A percentile compares a stretch with the other conserved stretches of the same genome.
Conservation (phyloP, 108 stramenopile genomes). For the Nitzschia sp. region DNA sequence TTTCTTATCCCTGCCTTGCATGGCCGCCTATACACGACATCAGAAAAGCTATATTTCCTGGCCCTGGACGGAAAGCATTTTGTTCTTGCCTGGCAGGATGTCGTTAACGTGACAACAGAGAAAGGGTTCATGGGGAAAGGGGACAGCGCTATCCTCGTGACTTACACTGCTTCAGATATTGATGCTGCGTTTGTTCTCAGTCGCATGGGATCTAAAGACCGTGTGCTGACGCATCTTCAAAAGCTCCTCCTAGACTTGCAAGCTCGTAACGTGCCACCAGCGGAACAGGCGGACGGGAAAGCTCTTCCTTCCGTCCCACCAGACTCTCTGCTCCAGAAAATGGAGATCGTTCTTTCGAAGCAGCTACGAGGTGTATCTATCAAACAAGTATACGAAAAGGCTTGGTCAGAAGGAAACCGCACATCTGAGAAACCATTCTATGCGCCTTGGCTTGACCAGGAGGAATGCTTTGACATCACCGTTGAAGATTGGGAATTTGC, state of each 20-base stretch:
- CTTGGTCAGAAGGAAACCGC: constrained; percentile 61
- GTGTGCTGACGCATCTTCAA: constrained; percentile 14
- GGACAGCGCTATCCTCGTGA: constrained; percentile 31
- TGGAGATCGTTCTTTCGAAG: constrained; percentile 67
- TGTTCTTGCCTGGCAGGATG: constrained; percentile 26
- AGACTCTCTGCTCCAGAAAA: constrained; percentile 55
- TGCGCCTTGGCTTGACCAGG: constrained; percentile 61
- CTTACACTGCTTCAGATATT: background rate
- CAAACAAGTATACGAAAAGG: constrained; percentile 54
- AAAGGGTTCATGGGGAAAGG: constrained; percentile 33
- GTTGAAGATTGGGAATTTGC: constrained; percentile 67
- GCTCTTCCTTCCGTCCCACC: constrained; percentile 36
- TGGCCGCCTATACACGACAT: constrained; percentile 48
- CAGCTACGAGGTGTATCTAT: constrained; percentile 62
- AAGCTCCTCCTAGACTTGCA: background rate
- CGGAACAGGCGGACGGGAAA: background rate
- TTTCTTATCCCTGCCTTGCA: constrained; percentile 31
- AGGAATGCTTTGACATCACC: constrained; percentile 59
- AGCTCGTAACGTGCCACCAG: background rate
- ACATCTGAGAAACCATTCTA: constrained; percentile 55
- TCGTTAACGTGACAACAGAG: constrained; percentile 56
- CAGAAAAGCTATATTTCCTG: constrained; percentile 40
- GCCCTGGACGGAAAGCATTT: constrained; percentile 46
- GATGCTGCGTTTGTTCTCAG: constrained; percentile 29
- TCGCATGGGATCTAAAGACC: constrained; percentile 20